phyloP scores from a whole-genome alignment of 805 yeast genomes.

The Schwanniomyces occidentalis region DNA sequence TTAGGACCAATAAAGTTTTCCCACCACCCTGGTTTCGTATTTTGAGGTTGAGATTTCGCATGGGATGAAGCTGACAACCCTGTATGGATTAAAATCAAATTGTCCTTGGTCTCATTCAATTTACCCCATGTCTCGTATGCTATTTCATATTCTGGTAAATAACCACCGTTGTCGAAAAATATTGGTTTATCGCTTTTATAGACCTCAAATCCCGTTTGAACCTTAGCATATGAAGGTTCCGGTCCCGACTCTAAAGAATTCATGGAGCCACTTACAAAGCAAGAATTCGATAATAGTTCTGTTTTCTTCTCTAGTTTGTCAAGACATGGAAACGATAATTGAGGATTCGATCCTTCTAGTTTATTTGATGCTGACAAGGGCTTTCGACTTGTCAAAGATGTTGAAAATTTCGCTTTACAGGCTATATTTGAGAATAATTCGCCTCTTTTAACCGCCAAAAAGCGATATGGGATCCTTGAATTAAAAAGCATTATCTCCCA shows the following conservation, averaged over 20 bases:
- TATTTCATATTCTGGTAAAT: constrained; percentile 68
- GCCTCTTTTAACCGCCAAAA: background rate
- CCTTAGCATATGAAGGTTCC: constrained; percentile 79
- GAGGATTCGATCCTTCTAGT: constrained; percentile 53
- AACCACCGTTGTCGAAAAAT: constrained; percentile 80
- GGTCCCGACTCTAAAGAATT: constrained; percentile 65
- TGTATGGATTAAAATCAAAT: constrained; percentile 81
- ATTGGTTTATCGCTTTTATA: constrained; percentile 59
- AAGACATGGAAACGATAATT: constrained; percentile 78
- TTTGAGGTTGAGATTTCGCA: constrained; percentile 76
- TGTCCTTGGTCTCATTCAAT: constrained; percentile 60
- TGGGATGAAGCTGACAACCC: constrained; percentile 94
- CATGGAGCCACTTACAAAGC: constrained; percentile 13
- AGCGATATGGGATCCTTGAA: too few relatives aligned
- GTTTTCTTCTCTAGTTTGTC: constrained; percentile 69
- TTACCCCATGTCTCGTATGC: constrained; percentile 94
- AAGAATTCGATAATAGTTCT: constrained; percentile 27
- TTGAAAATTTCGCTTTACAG: constrained; percentile 3
- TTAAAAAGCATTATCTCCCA: too few relatives aligned
- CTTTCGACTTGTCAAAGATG: background rate
- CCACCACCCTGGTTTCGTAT: constrained; percentile 90
- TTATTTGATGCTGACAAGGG: constrained; percentile 6
- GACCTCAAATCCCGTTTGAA: constrained; percentile 63
- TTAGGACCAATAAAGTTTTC: constrained; percentile 90
- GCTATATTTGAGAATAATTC: background rate